Evolutionary conservation across 176 grass and related monocot species (phyloP).

Genomic region (Paspalum notatum): DNA sequence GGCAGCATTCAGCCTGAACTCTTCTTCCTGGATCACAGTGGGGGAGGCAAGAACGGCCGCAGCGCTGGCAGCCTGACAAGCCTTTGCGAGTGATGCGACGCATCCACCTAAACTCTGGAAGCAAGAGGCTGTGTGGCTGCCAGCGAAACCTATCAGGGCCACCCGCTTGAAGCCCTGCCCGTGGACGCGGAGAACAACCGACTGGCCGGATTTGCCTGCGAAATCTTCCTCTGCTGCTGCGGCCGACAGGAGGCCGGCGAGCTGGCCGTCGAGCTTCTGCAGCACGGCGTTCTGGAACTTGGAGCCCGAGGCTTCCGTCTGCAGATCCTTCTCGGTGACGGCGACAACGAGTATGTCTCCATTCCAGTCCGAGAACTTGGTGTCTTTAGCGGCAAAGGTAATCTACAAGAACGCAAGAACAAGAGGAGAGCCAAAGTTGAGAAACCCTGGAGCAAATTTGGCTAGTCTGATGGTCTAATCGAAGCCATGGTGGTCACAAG

Average conservation of each 20-base stretch:
- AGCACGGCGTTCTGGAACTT: conserved; percentile 73
- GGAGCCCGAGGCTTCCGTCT: conserved; percentile 49
- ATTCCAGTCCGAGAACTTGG: conserved; percentile 72
- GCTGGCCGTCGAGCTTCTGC: conserved; percentile 66
- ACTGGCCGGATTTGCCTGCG: conserved; percentile 72
- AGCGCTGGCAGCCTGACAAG: conserved; percentile 63
- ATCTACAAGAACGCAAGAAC: conserved; percentile 46
- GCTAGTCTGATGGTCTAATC: background rate
- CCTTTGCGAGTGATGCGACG: conserved; percentile 65
- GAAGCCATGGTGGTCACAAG: background rate
- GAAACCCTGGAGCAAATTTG: background rate
- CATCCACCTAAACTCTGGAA: conserved; percentile 67
- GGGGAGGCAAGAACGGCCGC: conserved; percentile 62
- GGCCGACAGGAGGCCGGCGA: conserved; percentile 71
- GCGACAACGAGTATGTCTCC: conserved; percentile 85
- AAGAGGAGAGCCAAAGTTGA: background rate
- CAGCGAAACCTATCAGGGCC: conserved; percentile 64
- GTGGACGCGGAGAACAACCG: conserved; percentile 64
- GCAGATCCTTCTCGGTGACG: conserved; percentile 80
- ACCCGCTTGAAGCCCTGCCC: conserved; percentile 85
- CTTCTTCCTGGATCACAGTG: conserved; percentile 36
- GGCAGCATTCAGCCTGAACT: conserved; percentile 55
- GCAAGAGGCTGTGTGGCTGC: conserved; percentile 33
- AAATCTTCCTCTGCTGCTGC: conserved; percentile 81
- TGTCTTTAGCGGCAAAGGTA: conserved; percentile 63